Base-by-base conservation (phyloP, 2,329 filamentous ascomycete genomes). In the Dichotomopilus funicola region DNA sequence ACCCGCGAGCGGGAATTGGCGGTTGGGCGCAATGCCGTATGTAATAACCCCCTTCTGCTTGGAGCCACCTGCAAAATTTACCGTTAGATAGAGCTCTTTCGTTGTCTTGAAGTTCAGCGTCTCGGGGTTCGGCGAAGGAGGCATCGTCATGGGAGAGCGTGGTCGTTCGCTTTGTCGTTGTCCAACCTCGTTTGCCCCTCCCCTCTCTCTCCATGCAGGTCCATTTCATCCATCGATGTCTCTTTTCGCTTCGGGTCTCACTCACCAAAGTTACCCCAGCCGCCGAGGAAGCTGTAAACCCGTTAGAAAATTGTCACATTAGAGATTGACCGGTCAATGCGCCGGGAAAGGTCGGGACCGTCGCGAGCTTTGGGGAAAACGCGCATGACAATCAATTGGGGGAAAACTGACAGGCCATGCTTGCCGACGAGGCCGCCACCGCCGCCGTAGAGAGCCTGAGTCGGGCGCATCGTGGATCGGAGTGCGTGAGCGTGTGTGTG, bases 1-100 rank as follows among this genome's bases (percentile, higher is more conserved):
- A 67, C 89, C 89, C 62, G 90, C 90, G 64, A 95, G 80, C 61
- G 91, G 88, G 68, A 88, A 86, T 78, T 96, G 92, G 71, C 88
- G 87, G 82, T 99, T 97, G 64, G 87, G 75, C 65, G 89, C 86
- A 64, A 99, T 71, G 63, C 86, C 81, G 76, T 95, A 97, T 67
- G 75, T 75, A 68, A 83, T 71, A 66, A 86, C 81, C 58, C 83
- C 83, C 71, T 78, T 83, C 71, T 86, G 82, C 72, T 79, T 78
- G 70, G 74, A 68, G 65, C 78, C 76, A 69, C 80, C 80, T 83
- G 67, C 58, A 41, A 53, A 47, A 45, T 34, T 50, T 51, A 50
- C 12, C 48, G 63, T 69, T 53, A 67, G 66, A 64, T 52, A 60
- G 33, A 60, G 62, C 52, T 51, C 59, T 49, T 57, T 6, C 19